Conservation (phyloP, 768 basidiomycete genomes). For the Lactarius hatsudake region DNA sequence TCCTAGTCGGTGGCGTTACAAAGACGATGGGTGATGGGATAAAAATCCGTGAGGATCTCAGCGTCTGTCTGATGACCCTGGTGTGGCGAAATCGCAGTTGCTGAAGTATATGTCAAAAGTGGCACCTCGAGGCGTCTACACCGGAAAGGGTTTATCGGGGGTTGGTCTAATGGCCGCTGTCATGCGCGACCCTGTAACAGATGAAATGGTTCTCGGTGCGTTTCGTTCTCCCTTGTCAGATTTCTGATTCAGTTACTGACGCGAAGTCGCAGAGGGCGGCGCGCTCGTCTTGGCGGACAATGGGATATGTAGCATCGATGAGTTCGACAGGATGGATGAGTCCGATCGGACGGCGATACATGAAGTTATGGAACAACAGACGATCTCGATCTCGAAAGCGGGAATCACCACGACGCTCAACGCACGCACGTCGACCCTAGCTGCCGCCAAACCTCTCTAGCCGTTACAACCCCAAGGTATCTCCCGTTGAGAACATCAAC, state of each 20-base stretch:
- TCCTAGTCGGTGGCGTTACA: conserved; percentile 94
- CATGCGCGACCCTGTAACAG: conserved; percentile 96
- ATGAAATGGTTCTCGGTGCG: conserved; percentile 98
- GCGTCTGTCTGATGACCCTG: conserved; percentile 43
- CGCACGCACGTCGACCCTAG: conserved; percentile 95
- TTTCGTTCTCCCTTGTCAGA: conserved; percentile 21
- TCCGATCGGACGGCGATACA: conserved; percentile 96
- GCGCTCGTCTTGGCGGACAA: conserved; percentile 99
- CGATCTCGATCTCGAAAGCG: conserved; percentile 98
- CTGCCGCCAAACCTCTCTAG: conserved; percentile 98
- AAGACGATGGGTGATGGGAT: conserved; percentile 96
- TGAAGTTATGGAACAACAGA: conserved; percentile 99
- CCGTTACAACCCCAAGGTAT: conserved; percentile 97
- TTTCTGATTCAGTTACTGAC: conserved; percentile 9
- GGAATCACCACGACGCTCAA: conserved; percentile 98
- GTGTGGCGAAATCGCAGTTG: no score
- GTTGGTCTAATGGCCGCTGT: conserved; percentile 99
- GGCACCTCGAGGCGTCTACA: conserved; percentile 78
- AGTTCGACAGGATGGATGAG: conserved; percentile 99
- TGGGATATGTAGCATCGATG: conserved; percentile 99
- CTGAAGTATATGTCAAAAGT: no score
- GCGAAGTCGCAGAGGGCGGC: conserved; percentile 78
- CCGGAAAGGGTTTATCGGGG: conserved; percentile 96
- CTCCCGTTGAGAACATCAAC: conserved; percentile 99
- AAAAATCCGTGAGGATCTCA: conserved; percentile 98